Percentiles rank a stretch among this genome's conserved stretches.
Evolutionary conservation across 2,329 filamentous ascomycete genomes (phyloP).

Genomic region (Aspergillus pseudotamarii): DNA sequence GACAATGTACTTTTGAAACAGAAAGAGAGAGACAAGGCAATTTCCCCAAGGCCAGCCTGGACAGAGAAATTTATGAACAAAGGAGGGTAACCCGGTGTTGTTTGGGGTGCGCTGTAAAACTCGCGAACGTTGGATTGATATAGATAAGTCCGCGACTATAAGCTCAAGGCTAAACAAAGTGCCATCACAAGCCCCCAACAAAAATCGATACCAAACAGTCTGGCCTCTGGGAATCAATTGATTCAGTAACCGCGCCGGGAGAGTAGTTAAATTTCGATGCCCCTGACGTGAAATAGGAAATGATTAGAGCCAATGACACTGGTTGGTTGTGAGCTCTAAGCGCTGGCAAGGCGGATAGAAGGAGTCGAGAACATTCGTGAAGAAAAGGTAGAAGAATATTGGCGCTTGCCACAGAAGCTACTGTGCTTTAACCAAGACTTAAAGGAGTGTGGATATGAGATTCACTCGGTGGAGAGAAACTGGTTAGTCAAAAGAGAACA

Average conservation of each 20-base stretch:
- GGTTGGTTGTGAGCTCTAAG: slow-evolving; percentile 17
- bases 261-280: slow-evolving; percentile 22
- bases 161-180: slow-evolving; percentile 11
- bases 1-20: slow-evolving; percentile 3
- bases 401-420: slow-evolving; percentile 23
- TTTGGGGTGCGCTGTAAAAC: not conserved
- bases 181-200: slow-evolving; percentile 16
- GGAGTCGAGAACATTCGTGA: slow-evolving; percentile 13
- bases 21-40: slow-evolving; percentile 12
- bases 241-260: slow-evolving; percentile 26
- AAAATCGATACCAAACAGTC: slow-evolving; percentile 15
- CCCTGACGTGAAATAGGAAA: slow-evolving; percentile 8
- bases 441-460: slow-evolving; percentile 17
- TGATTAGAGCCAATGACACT: slow-evolving; percentile 22
- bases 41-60: slow-evolving; percentile 24
- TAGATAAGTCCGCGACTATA: slow-evolving; percentile 11
- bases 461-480: slow-evolving; percentile 1
- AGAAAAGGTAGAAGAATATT: slow-evolving; percentile 15
- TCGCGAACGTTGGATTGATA: slow-evolving; percentile 15
- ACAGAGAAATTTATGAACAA: slow-evolving; percentile 11
- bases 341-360: slow-evolving; percentile 25
- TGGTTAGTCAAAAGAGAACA: slow-evolving; percentile 2
- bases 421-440: not conserved
- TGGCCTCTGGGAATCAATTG: slow-evolving; percentile 18
- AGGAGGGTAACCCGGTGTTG: not conserved